A percentile compares a stretch with the other conserved stretches of the same genome.
Conservation (phyloP, 768 basidiomycete species). For the Psilocybe sp. region DNA sequence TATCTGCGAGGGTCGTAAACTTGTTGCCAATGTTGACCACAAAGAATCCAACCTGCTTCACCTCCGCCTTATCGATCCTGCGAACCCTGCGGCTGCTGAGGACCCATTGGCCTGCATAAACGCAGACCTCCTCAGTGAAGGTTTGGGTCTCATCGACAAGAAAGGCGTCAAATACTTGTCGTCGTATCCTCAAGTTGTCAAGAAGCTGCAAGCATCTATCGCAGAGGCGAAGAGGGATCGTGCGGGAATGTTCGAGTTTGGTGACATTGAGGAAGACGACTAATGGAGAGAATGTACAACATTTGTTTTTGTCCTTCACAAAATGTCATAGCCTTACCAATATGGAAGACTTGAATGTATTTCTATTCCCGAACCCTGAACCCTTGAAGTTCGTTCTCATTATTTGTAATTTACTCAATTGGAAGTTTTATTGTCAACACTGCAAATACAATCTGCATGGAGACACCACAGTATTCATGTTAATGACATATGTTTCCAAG, state of each 20-base stretch:
- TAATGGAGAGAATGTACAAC: constrained; percentile 15
- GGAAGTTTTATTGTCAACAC: no score
- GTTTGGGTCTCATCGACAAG: constrained; percentile 76
- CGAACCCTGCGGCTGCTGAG: constrained; percentile 61
- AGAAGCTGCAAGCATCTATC: constrained; percentile 61
- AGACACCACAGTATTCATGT: no score
- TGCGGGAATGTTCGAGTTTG: constrained; percentile 85
- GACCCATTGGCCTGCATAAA: constrained; percentile 84
- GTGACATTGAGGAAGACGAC: constrained; percentile 88
- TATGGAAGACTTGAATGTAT: no score
- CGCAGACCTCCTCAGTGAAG: constrained; percentile 85
- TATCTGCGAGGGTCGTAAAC: constrained; percentile 87
- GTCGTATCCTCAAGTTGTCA: constrained; percentile 66
- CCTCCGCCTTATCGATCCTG: constrained; percentile 89
- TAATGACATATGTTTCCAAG: no score
- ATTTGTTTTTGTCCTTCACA: not conserved
- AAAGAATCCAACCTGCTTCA: constrained; percentile 77
- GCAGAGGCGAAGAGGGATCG: constrained; percentile 70
- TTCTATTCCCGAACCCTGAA: not conserved
- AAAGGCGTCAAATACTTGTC: constrained; percentile 72
- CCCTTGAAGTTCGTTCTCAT: not conserved
- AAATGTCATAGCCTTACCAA: not conserved
- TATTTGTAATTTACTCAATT: no score
- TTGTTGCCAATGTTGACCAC: constrained; percentile 94
- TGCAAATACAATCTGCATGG: no score